Base-by-base conservation (phyloP, 345 rosid species). In the Citrus inodora region DNA sequence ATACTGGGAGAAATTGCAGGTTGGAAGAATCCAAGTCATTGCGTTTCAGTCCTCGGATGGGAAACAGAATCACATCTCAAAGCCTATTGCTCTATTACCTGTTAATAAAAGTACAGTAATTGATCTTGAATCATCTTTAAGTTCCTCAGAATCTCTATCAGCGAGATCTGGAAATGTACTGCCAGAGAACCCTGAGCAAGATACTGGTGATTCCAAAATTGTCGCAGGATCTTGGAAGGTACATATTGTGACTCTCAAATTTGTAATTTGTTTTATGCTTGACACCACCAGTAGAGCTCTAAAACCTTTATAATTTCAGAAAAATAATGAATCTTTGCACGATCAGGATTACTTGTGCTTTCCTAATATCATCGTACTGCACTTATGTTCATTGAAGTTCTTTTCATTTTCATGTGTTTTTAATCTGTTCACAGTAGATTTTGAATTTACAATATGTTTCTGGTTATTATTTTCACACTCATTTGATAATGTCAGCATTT, bases 21-120 rank as follows among this genome's bases (percentile, higher is more conserved):
- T 96, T 80, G 99, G 99, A 55, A 87, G 97, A 89, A 96, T 96
- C 79, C 99, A 96, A 87, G 93, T 96, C 64, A 92, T 94, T 76
- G 99, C 99, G 59, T 96, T 96, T 86, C 99, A 96, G 85, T 94
- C 99, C 40, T 90, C 91, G 46, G 95, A 94, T 86, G 98, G 98
- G 80, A 94, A 90, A 76, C 95, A 87, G 51, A 85, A 80, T 83
- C 81, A 80, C 82, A 74, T 83, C 74, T 82, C 85, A 40, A 85
- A 84, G 81, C 84, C 93, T 55, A 46, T 88, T 75, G 77, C 89
- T 66, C 78, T 87, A 64, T 80, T 91, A 32, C 90, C 91, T 30
- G 79, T 85, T 24, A 84, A 83, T 87, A 91, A 79, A 85, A 88
- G 84, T 84, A 63, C 87, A 76, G 83, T 90, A 53, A 89, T 92